A percentile compares a stretch with the other conserved stretches of the same genome.
Evolutionary conservation across 495 filamentous ascomycete genomes (phyloP).

Genomic region (Eremomyces bilateralis): DNA sequence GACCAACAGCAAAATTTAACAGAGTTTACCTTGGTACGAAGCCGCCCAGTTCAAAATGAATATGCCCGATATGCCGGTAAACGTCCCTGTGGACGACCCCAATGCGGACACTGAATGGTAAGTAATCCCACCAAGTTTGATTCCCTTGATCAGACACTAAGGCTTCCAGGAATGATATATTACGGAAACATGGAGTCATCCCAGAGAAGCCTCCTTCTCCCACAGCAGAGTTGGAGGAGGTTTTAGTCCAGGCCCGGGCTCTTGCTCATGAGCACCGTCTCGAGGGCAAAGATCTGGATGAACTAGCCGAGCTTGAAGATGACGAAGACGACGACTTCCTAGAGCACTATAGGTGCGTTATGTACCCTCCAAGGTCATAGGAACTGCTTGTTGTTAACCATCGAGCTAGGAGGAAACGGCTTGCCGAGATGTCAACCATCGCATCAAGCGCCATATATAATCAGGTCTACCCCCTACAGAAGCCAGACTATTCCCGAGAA

Average conservation of each 20-base stretch:
- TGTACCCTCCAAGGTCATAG: not conserved
- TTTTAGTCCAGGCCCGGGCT: slow-evolving; percentile 57
- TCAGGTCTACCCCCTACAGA: slow-evolving; percentile 80
- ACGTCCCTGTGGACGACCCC: slow-evolving; percentile 82
- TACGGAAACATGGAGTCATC: slow-evolving; percentile 86
- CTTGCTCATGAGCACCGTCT: slow-evolving; percentile 76
- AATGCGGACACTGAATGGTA: slow-evolving; percentile 98
- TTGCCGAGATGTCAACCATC: slow-evolving; percentile 56
- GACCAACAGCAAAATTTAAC: too few relatives aligned
- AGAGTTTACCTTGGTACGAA: too few relatives aligned
- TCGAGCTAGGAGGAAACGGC: slow-evolving; percentile 46
- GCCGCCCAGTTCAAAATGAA: too few relatives aligned
- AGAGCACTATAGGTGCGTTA: slow-evolving; percentile 43
- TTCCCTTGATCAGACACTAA: too few relatives aligned
- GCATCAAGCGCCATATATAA: slow-evolving; percentile 58
- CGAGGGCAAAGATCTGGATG: slow-evolving; percentile 81
- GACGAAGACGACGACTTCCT: slow-evolving; percentile 86
- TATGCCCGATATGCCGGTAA: slow-evolving; percentile 34
- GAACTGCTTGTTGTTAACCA: not conserved
- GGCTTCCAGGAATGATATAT: slow-evolving; percentile 76
- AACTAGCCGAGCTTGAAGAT: slow-evolving; percentile 83
- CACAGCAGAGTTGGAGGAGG: slow-evolving; percentile 87
- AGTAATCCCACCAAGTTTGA: too few relatives aligned
- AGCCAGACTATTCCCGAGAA: slow-evolving; percentile 74
- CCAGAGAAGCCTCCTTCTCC: slow-evolving; percentile 90